phyloP scores from a whole-genome alignment of 2,329 filamentous ascomycete species.

The Trichoderma arundinaceum region DNA sequence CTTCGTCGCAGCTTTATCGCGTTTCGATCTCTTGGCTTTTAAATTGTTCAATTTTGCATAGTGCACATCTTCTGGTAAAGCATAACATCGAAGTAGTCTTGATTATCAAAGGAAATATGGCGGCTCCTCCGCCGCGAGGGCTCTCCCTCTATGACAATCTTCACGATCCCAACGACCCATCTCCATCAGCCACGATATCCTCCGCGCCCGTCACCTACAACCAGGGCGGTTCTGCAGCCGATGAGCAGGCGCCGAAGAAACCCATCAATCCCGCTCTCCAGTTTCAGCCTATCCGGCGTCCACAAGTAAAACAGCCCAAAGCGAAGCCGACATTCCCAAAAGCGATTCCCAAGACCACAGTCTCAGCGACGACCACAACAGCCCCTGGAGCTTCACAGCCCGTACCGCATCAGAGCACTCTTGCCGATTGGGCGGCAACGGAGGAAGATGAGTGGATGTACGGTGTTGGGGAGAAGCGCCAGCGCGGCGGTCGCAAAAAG shows the following conservation, averaged over 20 bases:
- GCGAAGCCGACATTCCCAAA: constrained; percentile 66
- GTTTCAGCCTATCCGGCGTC: constrained; percentile 86
- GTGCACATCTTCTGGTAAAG: neutral
- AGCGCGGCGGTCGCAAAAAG: constrained; percentile 79
- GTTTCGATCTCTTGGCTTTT: neutral
- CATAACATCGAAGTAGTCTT: neutral
- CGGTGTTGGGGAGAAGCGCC: constrained; percentile 65
- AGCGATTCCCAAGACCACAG: constrained; percentile 42
- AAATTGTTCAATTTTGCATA: neutral
- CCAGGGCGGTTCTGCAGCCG: constrained; percentile 52
- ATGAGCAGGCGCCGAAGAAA: constrained; percentile 64
- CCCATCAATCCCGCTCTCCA: constrained; percentile 66
- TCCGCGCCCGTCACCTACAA: constrained; percentile 76
- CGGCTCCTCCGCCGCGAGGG: constrained; percentile 51
- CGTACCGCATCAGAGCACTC: constrained; percentile 65
- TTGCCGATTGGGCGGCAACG: constrained; percentile 80
- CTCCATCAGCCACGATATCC: constrained; percentile 69
- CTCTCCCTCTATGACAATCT: constrained; percentile 86
- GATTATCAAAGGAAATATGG: constrained; percentile 34
- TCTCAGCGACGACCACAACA: constrained; percentile 44
- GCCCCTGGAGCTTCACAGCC: constrained; percentile 41
- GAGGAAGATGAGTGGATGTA: constrained; percentile 85
- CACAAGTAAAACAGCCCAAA: constrained; percentile 64
- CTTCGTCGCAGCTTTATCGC: neutral
- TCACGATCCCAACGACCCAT: constrained; percentile 63